phyloP scores from a whole-genome alignment of 805 yeast species.

The Saturnispora mendoncae region DNA sequence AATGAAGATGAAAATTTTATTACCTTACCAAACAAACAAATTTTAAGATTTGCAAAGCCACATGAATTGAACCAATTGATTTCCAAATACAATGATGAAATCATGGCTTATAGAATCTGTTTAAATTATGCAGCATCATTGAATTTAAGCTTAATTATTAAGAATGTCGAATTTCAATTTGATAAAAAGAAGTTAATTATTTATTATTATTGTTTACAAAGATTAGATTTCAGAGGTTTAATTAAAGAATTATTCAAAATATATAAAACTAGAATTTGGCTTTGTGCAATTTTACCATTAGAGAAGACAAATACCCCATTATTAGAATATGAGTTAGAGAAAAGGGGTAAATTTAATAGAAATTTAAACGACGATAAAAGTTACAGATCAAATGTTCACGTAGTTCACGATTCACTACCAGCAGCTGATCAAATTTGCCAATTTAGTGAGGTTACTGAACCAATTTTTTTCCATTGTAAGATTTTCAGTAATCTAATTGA shows the following conservation, averaged over 20 bases:
- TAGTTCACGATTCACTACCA: slow-evolving; percentile 24
- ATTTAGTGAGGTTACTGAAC: slow-evolving; percentile 28
- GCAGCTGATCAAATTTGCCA: slow-evolving; percentile 35
- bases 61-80: slow-evolving; percentile 56
- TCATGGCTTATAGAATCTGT: slow-evolving; percentile 61
- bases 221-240: slow-evolving; percentile 66
- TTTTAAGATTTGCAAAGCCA: slow-evolving; percentile 66
- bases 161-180: slow-evolving; percentile 75
- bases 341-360: slow-evolving; percentile 10
- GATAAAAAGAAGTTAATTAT: slow-evolving; percentile 71
- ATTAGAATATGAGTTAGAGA: slow-evolving; percentile 25
- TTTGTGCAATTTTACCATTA: slow-evolving; percentile 58
- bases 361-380: slow-evolving; percentile 26
- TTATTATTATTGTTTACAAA: slow-evolving; percentile 53
- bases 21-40: slow-evolving; percentile 71
- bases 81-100: slow-evolving; percentile 60
- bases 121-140: slow-evolving; percentile 33
- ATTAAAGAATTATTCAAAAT: slow-evolving; percentile 67
- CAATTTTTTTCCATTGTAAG: slow-evolving; percentile 44
- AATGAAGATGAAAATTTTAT: slow-evolving; percentile 53
- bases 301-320: slow-evolving; percentile 27
- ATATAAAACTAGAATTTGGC: slow-evolving; percentile 75
- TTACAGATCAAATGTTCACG: slow-evolving; percentile 30
- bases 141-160: slow-evolving; percentile 45
- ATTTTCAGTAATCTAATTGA: slow-evolving; percentile 40